Evolutionary conservation across 495 filamentous ascomycete species (phyloP), one percentile per base, ranked within the genome.

Genomic region (Melanomma pulvis-pyrius): DNA sequence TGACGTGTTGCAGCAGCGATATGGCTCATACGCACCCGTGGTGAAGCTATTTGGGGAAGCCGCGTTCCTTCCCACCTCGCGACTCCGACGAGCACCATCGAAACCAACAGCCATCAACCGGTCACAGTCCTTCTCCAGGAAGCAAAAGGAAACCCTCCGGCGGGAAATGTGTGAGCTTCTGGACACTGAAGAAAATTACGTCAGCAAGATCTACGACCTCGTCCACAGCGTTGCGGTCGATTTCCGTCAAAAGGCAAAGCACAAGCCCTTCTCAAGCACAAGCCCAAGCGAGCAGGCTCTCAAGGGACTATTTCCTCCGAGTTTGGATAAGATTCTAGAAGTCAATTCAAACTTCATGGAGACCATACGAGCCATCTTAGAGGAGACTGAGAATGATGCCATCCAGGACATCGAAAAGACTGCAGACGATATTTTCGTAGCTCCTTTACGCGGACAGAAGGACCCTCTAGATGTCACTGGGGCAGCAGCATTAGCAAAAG

Each of bases 101-200:
- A 90, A 88, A 73, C 87, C 92, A 17, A 93, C 88, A 48, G 86
- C 90, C 34, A 77, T 92, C 29, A 91, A 88, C 74, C 82, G 86
- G 62, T 88, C 82, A 56, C 88, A 85, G 65, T 81, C 87, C 0
- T 91, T 97, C 67, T 83, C 88, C 7, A 88, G 88, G 71, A 86
- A 87, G 48, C 91, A 97, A 71, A 93, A 96, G 72, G 84, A 92
- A 58, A 87, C 88, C 44, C 76, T 98, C 60, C 87, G 92, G 55
- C 86, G 91, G 65, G 92, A 96, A 72, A 89, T 99, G 86, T 90
- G 87, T 67, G 94, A 99, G 74, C 73, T 98, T 61, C 84, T 96
- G 26, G 91, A 96, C 70, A 99, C 94, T 0, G 94, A 99, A 77
- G 91, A 93, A 71, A 86, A 90, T 71, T 99, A 97, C 76, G 92